Base-by-base conservation (phyloP, 768 basidiomycete genomes). In the Tricholoma bakamatsutake region DNA sequence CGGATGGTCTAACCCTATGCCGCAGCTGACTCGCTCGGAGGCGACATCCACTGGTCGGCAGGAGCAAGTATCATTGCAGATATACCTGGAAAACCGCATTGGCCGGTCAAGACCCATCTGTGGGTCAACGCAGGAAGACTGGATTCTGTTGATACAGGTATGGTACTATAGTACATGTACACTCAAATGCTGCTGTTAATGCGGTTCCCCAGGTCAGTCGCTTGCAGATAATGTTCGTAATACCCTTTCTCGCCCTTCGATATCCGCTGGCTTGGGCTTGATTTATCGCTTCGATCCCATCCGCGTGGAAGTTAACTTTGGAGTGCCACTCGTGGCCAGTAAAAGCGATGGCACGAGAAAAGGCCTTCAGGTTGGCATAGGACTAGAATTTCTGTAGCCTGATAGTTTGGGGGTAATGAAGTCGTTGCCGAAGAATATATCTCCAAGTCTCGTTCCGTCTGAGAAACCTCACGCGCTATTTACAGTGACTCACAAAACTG, bases 231-330 rank as follows among this genome's bases (percentile, higher is more conserved):
- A 71, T 45, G 53, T 86, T 27, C 60, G 66, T 9, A 61, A 64
- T 24, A 69, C 76, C 28, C 61, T 87, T 17, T 61, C 71, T 2
- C 71, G 69, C 43, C 89, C 93, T 0, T 89, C 89, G 0, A 71
- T 95, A 47, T 88, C 89, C 2, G 89, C 80, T 0, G 93, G 93
- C 6, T 62, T 93, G 11, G 94, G 93, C 3, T 71, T 97, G 13
- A 80, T 95, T 31, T 95, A 93, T 65, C 77, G 83, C 34, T 85
- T 93, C 60, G 87, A 91, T 57, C 87, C 90, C 4, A 77, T 92
- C 17, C 78, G 94, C n/a, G 77, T 93, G 27, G 94, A 97, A 69
- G 75, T 92, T 56, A 96, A 95, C 68, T 80, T 96, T 59, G 91
- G 93, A 6, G 76, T 96, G 34, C 93, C 93, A 5, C 74, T 97